Base-by-base conservation (phyloP, 179 eudicot species). In the Silene coronaria region DNA sequence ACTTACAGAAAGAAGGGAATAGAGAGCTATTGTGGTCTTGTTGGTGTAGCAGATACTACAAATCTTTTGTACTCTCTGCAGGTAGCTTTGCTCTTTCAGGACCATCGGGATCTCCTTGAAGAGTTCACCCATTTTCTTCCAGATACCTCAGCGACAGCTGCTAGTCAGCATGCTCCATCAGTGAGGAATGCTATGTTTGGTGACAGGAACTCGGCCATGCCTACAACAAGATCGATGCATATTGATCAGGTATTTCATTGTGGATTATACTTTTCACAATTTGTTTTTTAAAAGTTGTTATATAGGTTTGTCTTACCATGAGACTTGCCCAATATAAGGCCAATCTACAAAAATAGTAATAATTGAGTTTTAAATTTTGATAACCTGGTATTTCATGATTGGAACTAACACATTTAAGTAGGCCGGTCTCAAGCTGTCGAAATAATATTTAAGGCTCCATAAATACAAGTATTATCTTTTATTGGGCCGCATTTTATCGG, bases 91-190 rank as follows among this genome's bases (percentile, higher is more conserved):
- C 96, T 95, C 76, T 90, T 95, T 82, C 83, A 74, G 3, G 87
- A 90, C 28, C 97, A 95, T 80, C 86, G 78, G 1, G 99, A 92
- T 82, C 88, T 95, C 81, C 96, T 95, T 45, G 96, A 88, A 32
- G 99, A 92, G 82, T 95, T 95, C 82, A 89, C 88, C 5, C 89
- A 87, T 80, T 95, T 92, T 80, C 88, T 95, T 67, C 99, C 99
- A 28, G 93, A 90, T 82, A 82, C 82, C 63, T 85, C 99, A 73
- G 87, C 81, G 23, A 55, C 88, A 48, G 87, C 86, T 61, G 74
- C 86, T 21, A 83, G 83, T 63, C 87, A 83, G 38, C 83, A 76
- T 58, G 80, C 86, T 81, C 77, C 89, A 72, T 73, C 88, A 78
- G 90, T 80, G 67, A 84, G 82, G 63, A 83, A 71, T 74, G 28